These are phyloP conservation scores for Metschnikowia cubensis DNA, from an alignment of 805 yeast genomes.

Conservation along the genomic window DNA sequence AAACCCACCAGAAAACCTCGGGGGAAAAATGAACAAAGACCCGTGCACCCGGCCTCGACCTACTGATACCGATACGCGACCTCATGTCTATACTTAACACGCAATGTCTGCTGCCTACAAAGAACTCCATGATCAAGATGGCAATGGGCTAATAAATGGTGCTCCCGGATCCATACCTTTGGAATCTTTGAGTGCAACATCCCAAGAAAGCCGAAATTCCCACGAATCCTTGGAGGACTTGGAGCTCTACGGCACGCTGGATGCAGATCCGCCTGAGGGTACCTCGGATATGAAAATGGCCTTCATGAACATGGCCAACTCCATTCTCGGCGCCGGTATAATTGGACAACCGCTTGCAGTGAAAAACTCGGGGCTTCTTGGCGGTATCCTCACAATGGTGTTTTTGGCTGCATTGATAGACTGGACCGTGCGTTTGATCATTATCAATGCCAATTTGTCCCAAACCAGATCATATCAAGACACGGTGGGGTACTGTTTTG, in stretches of 20 bases:
- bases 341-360: constrained; percentile 92
- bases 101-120: constrained; percentile 4
- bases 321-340: constrained; percentile 93
- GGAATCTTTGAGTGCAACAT: not conserved
- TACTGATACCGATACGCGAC: not conserved
- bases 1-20: not conserved
- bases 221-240: constrained; percentile 2
- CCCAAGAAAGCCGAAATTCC: not conserved
- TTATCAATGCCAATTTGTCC: constrained; percentile 73
- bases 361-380: constrained; percentile 70
- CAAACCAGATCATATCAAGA: constrained; percentile 80
- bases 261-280: constrained; percentile 18
- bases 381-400: constrained; percentile 62
- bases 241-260: constrained; percentile 6
- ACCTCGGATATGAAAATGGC: constrained; percentile 67
- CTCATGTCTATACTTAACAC: not conserved
- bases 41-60: not conserved
- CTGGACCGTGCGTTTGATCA: constrained; percentile 80
- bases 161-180: not conserved
- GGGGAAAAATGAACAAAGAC: not conserved
- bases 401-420: constrained; percentile 70
- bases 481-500: constrained; percentile 76
- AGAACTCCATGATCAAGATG: not conserved
- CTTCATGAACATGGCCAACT: constrained; percentile 95
- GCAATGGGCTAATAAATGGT: not conserved